These are phyloP conservation scores for Scytalidium sp. DNA, from an alignment of 2,329 filamentous ascomycete species.

Conservation along the genomic window DNA sequence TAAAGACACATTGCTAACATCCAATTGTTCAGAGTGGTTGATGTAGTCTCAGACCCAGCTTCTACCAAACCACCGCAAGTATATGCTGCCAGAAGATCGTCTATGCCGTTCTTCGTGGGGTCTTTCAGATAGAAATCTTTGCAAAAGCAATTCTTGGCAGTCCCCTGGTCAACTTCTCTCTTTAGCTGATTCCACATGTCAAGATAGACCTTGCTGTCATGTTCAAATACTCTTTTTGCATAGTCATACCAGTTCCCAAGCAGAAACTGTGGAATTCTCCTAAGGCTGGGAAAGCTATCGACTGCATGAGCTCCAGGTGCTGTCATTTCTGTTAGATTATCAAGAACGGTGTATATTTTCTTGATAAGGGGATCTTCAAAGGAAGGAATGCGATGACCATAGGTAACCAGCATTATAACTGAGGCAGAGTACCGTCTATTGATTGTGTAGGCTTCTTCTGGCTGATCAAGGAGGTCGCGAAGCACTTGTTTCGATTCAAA, in stretches of 20 bases:
- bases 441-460: constrained; percentile 27
- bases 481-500: constrained; percentile 42
- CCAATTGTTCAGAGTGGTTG: not conserved
- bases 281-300: constrained; percentile 29
- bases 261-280: constrained; percentile 19
- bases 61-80: constrained; percentile 36
- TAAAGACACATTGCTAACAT: constrained; percentile 26
- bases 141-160: constrained; percentile 37
- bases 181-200: constrained; percentile 38
- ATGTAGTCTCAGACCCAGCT: constrained; percentile 28
- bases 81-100: constrained; percentile 39
- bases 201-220: constrained; percentile 13
- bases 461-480: constrained; percentile 31
- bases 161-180: constrained; percentile 23
- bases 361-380: constrained; percentile 1
- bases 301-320: constrained; percentile 34
- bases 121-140: constrained; percentile 36
- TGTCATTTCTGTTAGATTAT: constrained; percentile 19
- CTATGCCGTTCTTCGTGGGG: constrained; percentile 35
- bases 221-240: constrained; percentile 1
- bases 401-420: constrained; percentile 7
- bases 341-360: not conserved
- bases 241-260: constrained; percentile 11
- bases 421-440: constrained; percentile 2
- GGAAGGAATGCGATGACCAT: not conserved